phyloP scores from a whole-genome alignment of 306 rosid genomes.

The Myrica gale region DNA sequence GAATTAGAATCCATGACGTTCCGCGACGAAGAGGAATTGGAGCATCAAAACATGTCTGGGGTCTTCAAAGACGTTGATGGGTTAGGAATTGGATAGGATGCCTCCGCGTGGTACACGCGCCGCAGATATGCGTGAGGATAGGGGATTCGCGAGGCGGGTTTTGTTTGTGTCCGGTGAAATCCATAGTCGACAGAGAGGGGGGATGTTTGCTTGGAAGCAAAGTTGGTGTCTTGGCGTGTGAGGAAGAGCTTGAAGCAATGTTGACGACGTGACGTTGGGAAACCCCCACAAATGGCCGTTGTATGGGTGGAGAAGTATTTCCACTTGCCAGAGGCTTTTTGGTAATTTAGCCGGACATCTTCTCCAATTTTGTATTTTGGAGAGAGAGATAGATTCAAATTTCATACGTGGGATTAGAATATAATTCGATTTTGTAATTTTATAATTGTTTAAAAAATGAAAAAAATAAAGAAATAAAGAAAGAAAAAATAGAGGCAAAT shows the following conservation, averaged over 20 bases:
- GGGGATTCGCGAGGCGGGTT: neutral
- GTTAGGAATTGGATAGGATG: neutral
- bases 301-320: no score
- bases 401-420: no score
- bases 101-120: neutral
- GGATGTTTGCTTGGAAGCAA: conserved; percentile 9
- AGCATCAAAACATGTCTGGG: neutral
- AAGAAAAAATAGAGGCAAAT: no score
- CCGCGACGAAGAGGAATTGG: neutral
- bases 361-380: no score
- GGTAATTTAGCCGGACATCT: no score
- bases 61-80: neutral
- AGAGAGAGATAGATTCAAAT: no score
- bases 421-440: no score
- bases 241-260: neutral
- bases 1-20: conserved; percentile 21
- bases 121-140: neutral
- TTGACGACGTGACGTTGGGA: neutral
- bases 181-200: neutral
- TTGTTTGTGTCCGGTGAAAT: neutral
- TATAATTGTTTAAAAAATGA: no score
- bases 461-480: no score
- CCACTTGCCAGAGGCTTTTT: no score
- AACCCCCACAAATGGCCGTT: neutral
- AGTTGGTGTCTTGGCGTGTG: neutral